Conservation (phyloP, 768 basidiomycete species). For the Tylopilus vinaceipallidus region DNA sequence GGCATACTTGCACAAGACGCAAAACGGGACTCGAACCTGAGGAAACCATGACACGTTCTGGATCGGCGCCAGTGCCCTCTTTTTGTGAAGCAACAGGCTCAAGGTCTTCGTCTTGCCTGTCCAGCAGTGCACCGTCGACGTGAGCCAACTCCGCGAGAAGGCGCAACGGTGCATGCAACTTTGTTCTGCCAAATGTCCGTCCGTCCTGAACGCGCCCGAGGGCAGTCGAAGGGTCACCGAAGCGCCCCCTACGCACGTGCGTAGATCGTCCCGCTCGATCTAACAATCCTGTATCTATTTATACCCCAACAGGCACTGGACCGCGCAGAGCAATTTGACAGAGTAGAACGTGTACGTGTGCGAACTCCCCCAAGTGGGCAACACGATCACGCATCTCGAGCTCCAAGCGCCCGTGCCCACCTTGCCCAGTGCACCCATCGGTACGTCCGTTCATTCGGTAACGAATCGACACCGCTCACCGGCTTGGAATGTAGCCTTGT, state of each 20-base stretch:
- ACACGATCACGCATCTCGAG: conserved; percentile 50
- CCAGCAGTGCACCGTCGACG: conserved; percentile 55
- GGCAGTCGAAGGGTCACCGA: no score
- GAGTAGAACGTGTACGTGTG: conserved; percentile 57
- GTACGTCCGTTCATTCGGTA: conserved; percentile 29
- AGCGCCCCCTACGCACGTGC: no score
- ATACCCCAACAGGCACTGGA: conserved; percentile 53
- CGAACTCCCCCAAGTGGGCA: conserved; percentile 51
- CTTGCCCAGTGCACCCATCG: conserved; percentile 54
- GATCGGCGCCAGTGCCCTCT: conserved; percentile 55
- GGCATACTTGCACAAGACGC: conserved; percentile 43
- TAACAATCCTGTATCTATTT: conserved; percentile 46
- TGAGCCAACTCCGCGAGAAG: conserved; percentile 52
- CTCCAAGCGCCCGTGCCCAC: conserved; percentile 45
- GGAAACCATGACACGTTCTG: conserved; percentile 60
- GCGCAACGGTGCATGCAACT: conserved; percentile 64
- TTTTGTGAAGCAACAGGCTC: conserved; percentile 46
- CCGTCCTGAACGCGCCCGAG: no score
- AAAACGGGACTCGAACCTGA: conserved; percentile 35
- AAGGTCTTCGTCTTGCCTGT: conserved; percentile 58
- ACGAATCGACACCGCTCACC: background rate
- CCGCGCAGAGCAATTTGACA: conserved; percentile 48
- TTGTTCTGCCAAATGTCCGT: conserved; percentile 66
- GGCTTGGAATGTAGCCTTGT: conserved; percentile 40
- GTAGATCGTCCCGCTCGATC: conserved; percentile 58